phyloP scores from a whole-genome alignment of 805 yeast species.

The Kazachstania psychrophila region DNA sequence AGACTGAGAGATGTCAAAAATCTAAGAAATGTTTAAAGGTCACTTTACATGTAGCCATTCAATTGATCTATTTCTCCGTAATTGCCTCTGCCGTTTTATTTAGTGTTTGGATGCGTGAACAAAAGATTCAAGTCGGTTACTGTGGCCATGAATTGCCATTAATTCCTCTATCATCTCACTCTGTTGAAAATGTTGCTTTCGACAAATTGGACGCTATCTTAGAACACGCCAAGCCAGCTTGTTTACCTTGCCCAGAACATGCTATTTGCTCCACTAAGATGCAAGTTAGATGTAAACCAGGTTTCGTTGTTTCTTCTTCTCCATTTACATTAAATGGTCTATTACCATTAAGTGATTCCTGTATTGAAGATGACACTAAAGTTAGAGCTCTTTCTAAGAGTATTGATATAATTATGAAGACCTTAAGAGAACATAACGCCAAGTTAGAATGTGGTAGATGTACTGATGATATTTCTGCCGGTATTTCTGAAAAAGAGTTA shows the following conservation, averaged over 20 bases:
- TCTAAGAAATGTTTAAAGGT: neutral
- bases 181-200: neutral
- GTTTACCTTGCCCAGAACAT: conserved; percentile 71
- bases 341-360: conserved; percentile 51
- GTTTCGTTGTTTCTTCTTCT: conserved; percentile 37
- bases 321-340: conserved; percentile 35
- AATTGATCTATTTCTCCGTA: neutral
- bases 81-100: conserved; percentile 31
- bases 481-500: conserved; percentile 38
- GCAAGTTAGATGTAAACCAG: conserved; percentile 57
- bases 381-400: conserved; percentile 54
- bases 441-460: conserved; percentile 45
- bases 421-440: conserved; percentile 58
- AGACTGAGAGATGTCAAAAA: no score
- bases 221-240: conserved; percentile 41
- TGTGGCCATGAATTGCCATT: conserved; percentile 39
- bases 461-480: conserved; percentile 36
- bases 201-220: conserved; percentile 27
- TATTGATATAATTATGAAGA: conserved; percentile 50
- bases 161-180: conserved; percentile 1
- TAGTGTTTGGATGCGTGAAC: conserved; percentile 53
- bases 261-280: conserved; percentile 58
- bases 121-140: conserved; percentile 54
- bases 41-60: neutral
- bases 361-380: conserved; percentile 63